Base-by-base conservation (phyloP, 257 asterid species). In the Scutellaria minor region DNA sequence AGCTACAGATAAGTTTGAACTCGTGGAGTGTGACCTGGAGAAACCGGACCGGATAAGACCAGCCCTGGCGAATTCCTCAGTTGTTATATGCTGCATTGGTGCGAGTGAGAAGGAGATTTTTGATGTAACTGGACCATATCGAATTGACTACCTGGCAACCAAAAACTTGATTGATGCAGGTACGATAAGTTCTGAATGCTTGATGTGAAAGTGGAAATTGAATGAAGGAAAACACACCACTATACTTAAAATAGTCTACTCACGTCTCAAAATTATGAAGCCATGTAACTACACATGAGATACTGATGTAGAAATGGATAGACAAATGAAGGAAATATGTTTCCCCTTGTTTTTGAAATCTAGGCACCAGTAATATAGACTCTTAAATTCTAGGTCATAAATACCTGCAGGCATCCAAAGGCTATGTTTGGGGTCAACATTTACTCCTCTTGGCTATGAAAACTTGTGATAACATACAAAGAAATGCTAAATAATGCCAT, bases 1-100 rank as follows among this genome's bases (percentile, higher is more conserved):
- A 93, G 98, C 97, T 81, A 89, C 82, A 86, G 98, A 94, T 83
- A 91, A 86, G 90, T 90, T 94, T 83, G 96, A 91, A 79, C 87
- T 94, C 68, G 96, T 94, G 82, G 97, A 89, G 78, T 94, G 97
- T 75, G 98, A 94, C 80, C 79, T 94, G 85, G 98, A 94, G 93
- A 82, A 86, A 79, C 85, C 64, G 62, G 81, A 85, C 58, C 88
- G 57, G 82, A 88, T 93, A 67, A 74, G 44, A 61, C 89, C 88
- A 6, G 96, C 96, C 13, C 70, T 94, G 66, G 96, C 90, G 15
- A 87, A 84, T 56, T 89, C 97, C 54, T 89, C 98, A 0, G 68
- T 72, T 75, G 96, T 94, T 73, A 85, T 91, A 81, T 91, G 98
- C 82, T 94, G 96, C 83, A 91, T 94, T 68, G 98, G 98, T 48